Conservation (phyloP, 768 basidiomycete genomes). For the Psilocybe cubensis region DNA sequence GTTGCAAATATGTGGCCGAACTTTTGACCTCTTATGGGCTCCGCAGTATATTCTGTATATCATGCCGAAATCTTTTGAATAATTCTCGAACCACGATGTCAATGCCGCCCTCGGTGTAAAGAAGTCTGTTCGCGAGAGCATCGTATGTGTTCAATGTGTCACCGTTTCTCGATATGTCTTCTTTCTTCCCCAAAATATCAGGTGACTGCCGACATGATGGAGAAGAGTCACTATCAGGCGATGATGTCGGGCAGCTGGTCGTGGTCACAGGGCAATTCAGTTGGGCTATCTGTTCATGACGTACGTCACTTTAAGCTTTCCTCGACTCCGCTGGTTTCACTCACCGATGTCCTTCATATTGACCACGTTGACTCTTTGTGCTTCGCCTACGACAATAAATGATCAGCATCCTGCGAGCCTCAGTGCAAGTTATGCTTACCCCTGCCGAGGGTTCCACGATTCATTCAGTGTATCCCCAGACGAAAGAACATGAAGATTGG, state of each 20-base stretch:
- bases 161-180: not conserved
- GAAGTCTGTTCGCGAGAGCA: not conserved
- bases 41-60: not conserved
- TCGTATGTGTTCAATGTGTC: not conserved
- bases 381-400: not conserved
- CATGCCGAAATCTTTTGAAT: not conserved
- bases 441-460: not conserved
- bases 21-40: not conserved
- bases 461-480: not conserved
- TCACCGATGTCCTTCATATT: not conserved
- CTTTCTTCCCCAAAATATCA: slow-evolving; percentile 6
- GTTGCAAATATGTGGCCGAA: not conserved
- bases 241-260: slow-evolving; percentile 20
- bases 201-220: slow-evolving; percentile 13
- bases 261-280: slow-evolving; percentile 18
- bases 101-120: not conserved
- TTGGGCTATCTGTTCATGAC: not conserved
- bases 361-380: not conserved
- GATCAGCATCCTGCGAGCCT: slow-evolving; percentile 12
- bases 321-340: not conserved
- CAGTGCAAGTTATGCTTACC: slow-evolving; percentile 9
- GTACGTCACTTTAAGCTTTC: slow-evolving; percentile 12
- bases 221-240: slow-evolving; percentile 15
- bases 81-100: not conserved
- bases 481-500: not conserved